phyloP scores from a whole-genome alignment of 345 rosid species.

The Atalantia buxifolia region DNA sequence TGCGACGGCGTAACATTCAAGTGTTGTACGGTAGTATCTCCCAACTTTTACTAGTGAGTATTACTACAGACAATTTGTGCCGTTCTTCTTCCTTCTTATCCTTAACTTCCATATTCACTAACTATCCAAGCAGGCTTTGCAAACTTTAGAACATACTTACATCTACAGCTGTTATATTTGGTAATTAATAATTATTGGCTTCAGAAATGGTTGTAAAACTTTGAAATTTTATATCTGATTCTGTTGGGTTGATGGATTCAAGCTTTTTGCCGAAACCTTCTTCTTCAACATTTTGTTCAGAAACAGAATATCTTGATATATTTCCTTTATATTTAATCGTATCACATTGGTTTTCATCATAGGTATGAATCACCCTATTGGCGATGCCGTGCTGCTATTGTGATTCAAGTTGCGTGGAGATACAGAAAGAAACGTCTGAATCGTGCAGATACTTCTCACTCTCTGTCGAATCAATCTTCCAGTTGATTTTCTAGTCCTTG shows the following conservation, averaged over 20 bases:
- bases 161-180: background rate
- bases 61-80: background rate
- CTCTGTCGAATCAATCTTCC: constrained; percentile 7
- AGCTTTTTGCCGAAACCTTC: background rate
- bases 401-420: constrained; percentile 87
- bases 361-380: constrained; percentile 85
- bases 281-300: background rate
- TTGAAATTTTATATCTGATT: no score
- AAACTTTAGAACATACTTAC: background rate
- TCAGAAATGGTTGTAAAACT: background rate
- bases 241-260: background rate
- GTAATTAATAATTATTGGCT: background rate
- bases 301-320: background rate
- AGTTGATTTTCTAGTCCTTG: background rate
- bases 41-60: no score
- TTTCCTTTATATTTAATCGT: background rate
- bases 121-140: background rate
- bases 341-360: constrained; percentile 6
- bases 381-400: constrained; percentile 58
- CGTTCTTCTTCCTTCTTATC: background rate
- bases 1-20: no score
- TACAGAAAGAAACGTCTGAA: constrained; percentile 54
- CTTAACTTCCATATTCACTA: background rate
- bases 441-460: constrained; percentile 23
- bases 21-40: no score